Conservation (phyloP, 169 alveolate species). For the Plasmodium vinckei region DNA sequence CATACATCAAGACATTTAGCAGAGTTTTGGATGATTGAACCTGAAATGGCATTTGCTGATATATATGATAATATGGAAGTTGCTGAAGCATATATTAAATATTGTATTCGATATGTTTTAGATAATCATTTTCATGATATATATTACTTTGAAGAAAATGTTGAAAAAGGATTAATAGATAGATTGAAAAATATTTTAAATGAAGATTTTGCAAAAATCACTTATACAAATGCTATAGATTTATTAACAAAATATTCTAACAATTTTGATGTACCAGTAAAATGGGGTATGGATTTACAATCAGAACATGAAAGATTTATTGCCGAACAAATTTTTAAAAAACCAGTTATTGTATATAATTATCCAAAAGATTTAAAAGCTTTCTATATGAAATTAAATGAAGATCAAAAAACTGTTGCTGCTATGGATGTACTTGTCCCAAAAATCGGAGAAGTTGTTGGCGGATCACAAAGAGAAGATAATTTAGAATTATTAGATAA, state of each 20-base stretch:
- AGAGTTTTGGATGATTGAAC: slow-evolving; percentile 99
- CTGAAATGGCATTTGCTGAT: slow-evolving; percentile 97
- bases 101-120: slow-evolving; percentile 92
- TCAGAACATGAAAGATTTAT: slow-evolving; percentile 98
- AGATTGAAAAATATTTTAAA: slow-evolving; percentile 90
- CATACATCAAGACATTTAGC: slow-evolving; percentile 98
- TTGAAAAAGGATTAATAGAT: slow-evolving; percentile 92
- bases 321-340: slow-evolving; percentile 95
- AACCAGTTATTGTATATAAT: slow-evolving; percentile 97
- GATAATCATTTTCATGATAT: slow-evolving; percentile 94
- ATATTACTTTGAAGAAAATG: slow-evolving; percentile 88
- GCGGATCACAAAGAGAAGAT: slow-evolving; percentile 99
- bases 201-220: slow-evolving; percentile 94
- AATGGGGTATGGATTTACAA: slow-evolving; percentile 98
- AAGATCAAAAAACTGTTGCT: slow-evolving; percentile 96
- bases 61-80: slow-evolving; percentile 95
- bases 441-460: slow-evolving; percentile 98
- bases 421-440: slow-evolving; percentile 98
- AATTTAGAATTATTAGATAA: slow-evolving; percentile 91
- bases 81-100: slow-evolving; percentile 97
- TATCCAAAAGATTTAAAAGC: slow-evolving; percentile 98
- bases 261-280: slow-evolving; percentile 79
- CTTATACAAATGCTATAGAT: slow-evolving; percentile 97
- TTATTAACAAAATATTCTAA: slow-evolving; percentile 85
- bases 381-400: slow-evolving; percentile 95